Conservation (phyloP, 139 green algal species). For the Chlorella sp. region DNA sequence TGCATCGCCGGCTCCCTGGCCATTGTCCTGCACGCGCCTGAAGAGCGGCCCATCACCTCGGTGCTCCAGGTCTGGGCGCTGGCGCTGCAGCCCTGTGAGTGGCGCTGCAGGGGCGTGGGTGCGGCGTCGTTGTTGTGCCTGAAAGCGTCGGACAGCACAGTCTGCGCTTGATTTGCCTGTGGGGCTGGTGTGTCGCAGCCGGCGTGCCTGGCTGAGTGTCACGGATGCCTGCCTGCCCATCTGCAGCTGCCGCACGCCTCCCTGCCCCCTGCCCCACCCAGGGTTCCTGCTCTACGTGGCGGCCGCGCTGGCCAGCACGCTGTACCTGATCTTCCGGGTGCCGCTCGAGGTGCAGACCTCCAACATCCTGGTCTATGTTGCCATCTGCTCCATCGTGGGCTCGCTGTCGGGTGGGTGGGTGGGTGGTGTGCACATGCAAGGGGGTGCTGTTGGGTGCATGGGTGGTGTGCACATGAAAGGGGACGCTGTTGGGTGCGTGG, state of each 20-base stretch:
- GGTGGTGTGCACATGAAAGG: too few species aligned
- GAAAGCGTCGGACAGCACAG: too few species aligned
- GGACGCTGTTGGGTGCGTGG: too few species aligned
- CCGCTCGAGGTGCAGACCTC: constrained; percentile 67
- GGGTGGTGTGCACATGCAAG: neutral
- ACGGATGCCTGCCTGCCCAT: neutral
- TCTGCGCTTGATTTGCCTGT: too few species aligned
- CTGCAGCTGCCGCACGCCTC: neutral
- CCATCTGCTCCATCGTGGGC: constrained; percentile 94
- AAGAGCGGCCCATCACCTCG: constrained; percentile 75
- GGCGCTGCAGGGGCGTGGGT: neutral
- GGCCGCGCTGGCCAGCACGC: constrained; percentile 55
- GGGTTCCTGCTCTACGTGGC: constrained; percentile 88
- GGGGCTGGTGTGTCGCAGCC: neutral
- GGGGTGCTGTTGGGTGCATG: neutral
- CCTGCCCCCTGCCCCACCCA: constrained; percentile 38
- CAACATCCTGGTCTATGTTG: constrained; percentile 94
- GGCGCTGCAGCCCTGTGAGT: constrained; percentile 82
- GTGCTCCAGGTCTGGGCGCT: constrained; percentile 87
- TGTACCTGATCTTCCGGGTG: constrained; percentile 73
- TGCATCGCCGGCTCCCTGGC: constrained; percentile 89
- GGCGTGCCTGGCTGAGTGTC: neutral
- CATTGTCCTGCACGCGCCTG: constrained; percentile 94
- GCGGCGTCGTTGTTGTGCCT: neutral
- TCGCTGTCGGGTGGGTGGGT: constrained; percentile 67